phyloP scores from a whole-genome alignment of 768 basidiomycete species.

The Strobilomyces confusus region DNA sequence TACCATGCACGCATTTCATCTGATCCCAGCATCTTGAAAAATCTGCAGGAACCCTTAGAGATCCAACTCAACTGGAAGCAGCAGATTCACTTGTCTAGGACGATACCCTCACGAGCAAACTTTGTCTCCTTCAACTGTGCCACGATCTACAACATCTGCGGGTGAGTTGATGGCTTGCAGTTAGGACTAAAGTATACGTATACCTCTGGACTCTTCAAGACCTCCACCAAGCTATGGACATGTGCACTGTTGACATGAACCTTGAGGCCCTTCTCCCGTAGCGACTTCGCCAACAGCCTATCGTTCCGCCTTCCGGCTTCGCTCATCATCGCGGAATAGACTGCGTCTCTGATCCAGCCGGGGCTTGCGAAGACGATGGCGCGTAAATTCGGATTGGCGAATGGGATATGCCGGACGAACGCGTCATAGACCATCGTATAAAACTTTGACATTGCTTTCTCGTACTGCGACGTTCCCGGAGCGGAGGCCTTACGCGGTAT shows the following conservation, averaged over 20 bases:
- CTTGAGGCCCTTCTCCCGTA: slow-evolving; percentile 81
- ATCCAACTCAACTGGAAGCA: background rate
- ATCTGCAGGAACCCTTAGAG: slow-evolving; percentile 46
- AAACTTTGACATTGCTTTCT: slow-evolving; percentile 85
- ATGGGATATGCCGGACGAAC: slow-evolving; percentile 89
- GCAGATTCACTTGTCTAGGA: slow-evolving; percentile 71
- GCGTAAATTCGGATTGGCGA: slow-evolving; percentile 61
- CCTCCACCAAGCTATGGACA: slow-evolving; percentile 93
- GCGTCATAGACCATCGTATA: slow-evolving; percentile 82
- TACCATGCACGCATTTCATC: slow-evolving; percentile 99
- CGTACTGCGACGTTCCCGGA: slow-evolving; percentile 77
- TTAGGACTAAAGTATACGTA: slow-evolving; percentile 40
- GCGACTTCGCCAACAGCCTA: slow-evolving; percentile 70
- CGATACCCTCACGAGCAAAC: slow-evolving; percentile 89
- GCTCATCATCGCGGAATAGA: slow-evolving; percentile 76
- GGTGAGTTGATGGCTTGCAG: background rate
- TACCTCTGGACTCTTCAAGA: slow-evolving; percentile 92
- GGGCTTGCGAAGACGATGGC: slow-evolving; percentile 97
- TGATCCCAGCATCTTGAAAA: slow-evolving; percentile 94
- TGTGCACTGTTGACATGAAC: slow-evolving; percentile 92
- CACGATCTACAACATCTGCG: slow-evolving; percentile 46
- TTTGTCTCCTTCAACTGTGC: slow-evolving; percentile 89
- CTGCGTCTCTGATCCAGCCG: slow-evolving; percentile 90
- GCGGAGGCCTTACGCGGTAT: slow-evolving; percentile 91
- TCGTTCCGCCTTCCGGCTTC: slow-evolving; percentile 81